Evolutionary conservation across 2,329 filamentous ascomycete species (phyloP).

Genomic region (Claviceps purpurea): DNA sequence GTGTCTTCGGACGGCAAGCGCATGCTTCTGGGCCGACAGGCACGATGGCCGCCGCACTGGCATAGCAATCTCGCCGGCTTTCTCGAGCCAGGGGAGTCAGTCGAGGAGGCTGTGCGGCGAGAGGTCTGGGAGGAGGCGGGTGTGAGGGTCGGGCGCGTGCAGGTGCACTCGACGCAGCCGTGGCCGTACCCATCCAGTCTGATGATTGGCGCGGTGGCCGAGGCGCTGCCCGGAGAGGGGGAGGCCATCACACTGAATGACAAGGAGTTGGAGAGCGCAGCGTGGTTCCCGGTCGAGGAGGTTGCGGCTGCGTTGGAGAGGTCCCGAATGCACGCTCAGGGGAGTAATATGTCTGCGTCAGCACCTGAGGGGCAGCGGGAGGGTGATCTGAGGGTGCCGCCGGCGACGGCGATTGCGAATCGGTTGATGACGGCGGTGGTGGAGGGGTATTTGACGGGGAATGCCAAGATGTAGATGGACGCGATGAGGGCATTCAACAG

Average conservation of each 20-base stretch:
- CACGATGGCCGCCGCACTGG: slow-evolving; percentile 72
- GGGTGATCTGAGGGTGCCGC: slow-evolving; percentile 67
- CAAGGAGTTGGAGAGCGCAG: slow-evolving; percentile 78
- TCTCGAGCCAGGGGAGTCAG: slow-evolving; percentile 71
- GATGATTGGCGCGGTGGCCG: slow-evolving; percentile 80
- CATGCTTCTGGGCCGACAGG: slow-evolving; percentile 72
- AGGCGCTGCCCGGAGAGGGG: slow-evolving; percentile 57
- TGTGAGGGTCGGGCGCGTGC: slow-evolving; percentile 60
- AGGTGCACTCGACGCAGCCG: slow-evolving; percentile 73
- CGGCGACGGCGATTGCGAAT: slow-evolving; percentile 82
- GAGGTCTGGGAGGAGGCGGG: slow-evolving; percentile 83
- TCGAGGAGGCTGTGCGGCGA: slow-evolving; percentile 70
- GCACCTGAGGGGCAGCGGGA: slow-evolving; percentile 57
- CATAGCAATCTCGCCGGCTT: slow-evolving; percentile 84
- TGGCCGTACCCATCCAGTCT: slow-evolving; percentile 79
- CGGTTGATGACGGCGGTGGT: slow-evolving; percentile 71
- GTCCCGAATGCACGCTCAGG: slow-evolving; percentile 47
- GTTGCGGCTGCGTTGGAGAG: slow-evolving; percentile 58
- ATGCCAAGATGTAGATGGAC: slow-evolving; percentile 30
- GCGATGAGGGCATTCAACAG: not conserved
- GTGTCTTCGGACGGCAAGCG: slow-evolving; percentile 66
- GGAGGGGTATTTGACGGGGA: slow-evolving; percentile 52
- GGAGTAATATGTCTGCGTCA: slow-evolving; percentile 46
- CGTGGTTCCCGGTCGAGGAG: slow-evolving; percentile 77
- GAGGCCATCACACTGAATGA: slow-evolving; percentile 81